Conservation (phyloP, 768 basidiomycete species). For the Hericium alpestre region DNA sequence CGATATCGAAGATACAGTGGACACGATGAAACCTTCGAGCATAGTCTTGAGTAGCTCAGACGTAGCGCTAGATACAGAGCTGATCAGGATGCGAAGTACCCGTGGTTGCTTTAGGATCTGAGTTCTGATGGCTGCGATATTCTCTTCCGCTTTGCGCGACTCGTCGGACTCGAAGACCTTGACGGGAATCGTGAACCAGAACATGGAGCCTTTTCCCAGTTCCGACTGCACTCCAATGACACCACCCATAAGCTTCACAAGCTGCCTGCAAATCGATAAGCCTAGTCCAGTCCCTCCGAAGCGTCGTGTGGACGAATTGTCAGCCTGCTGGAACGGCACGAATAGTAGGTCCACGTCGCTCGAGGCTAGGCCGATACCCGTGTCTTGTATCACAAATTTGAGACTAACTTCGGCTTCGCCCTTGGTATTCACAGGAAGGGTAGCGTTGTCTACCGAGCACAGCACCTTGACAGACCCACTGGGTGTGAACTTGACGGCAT, state of each 20-base stretch:
- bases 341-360: conserved; percentile 60
- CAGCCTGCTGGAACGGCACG: conserved; percentile 69
- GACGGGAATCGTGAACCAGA: conserved; percentile 68
- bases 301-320: conserved; percentile 65
- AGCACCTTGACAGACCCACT: conserved; percentile 52
- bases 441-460: conserved; percentile 39
- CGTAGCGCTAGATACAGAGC: conserved; percentile 50
- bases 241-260: conserved; percentile 70
- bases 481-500: conserved; percentile 66
- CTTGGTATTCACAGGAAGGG: conserved; percentile 12
- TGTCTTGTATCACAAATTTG: conserved; percentile 67
- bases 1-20: conserved; percentile 31
- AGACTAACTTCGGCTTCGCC: conserved; percentile 35
- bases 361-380: conserved; percentile 59
- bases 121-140: conserved; percentile 37
- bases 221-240: conserved; percentile 62
- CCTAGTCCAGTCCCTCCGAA: conserved; percentile 76
- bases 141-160: conserved; percentile 37
- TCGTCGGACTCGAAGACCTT: conserved; percentile 46
- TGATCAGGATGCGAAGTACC: conserved; percentile 42
- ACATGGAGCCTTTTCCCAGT: conserved; percentile 50
- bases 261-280: conserved; percentile 60
- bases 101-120: conserved; percentile 32
- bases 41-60: conserved; percentile 44
- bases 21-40: conserved; percentile 43